A percentile compares a stretch with the other conserved stretches of the same genome.
Evolutionary conservation across 2,329 filamentous ascomycete genomes (phyloP).

Genomic region (Colletotrichum magnum): DNA sequence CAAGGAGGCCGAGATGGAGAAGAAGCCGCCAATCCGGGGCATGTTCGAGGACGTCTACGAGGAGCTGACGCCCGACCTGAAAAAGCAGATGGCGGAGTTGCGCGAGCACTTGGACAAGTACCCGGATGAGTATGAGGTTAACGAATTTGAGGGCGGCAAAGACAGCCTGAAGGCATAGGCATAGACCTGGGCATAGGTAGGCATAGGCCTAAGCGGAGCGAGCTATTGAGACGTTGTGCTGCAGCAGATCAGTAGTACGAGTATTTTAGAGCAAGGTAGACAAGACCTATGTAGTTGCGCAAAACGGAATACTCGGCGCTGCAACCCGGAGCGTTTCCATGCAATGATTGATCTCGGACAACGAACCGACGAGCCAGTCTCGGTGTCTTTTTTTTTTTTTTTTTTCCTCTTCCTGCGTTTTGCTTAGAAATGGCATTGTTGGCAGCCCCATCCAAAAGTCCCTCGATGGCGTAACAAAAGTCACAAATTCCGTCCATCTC

Average conservation of each 20-base stretch:
- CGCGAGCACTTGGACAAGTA: slow-evolving; percentile 86
- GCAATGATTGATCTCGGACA: too few species aligned
- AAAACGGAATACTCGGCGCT: too few species aligned
- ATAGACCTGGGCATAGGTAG: slow-evolving; percentile 47
- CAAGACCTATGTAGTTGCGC: too few species aligned
- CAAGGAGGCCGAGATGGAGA: slow-evolving; percentile 83
- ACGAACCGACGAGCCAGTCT: too few species aligned
- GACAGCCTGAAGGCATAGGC: slow-evolving; percentile 66
- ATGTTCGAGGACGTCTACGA: slow-evolving; percentile 95
- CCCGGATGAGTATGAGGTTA: slow-evolving; percentile 91
- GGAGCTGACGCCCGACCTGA: slow-evolving; percentile 83
- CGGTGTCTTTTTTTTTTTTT: too few species aligned
- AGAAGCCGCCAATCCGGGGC: slow-evolving; percentile 78
- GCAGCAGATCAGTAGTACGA: too few species aligned
- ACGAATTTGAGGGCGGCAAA: slow-evolving; percentile 80
- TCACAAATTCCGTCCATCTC: slow-evolving; percentile 5
- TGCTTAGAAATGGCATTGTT: slow-evolving; percentile 27
- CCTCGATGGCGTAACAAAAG: slow-evolving; percentile 33
- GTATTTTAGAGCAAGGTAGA: too few species aligned
- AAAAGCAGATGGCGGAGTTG: slow-evolving; percentile 79
- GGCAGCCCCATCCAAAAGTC: slow-evolving; percentile 11
- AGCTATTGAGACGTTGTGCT: not conserved
- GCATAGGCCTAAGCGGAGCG: not conserved
- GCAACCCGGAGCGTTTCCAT: too few species aligned
- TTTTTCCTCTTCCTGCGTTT: not conserved